Conservation (phyloP, 225 moss, liverwort and hornwort genomes). For the Lunularia cruciata region DNA sequence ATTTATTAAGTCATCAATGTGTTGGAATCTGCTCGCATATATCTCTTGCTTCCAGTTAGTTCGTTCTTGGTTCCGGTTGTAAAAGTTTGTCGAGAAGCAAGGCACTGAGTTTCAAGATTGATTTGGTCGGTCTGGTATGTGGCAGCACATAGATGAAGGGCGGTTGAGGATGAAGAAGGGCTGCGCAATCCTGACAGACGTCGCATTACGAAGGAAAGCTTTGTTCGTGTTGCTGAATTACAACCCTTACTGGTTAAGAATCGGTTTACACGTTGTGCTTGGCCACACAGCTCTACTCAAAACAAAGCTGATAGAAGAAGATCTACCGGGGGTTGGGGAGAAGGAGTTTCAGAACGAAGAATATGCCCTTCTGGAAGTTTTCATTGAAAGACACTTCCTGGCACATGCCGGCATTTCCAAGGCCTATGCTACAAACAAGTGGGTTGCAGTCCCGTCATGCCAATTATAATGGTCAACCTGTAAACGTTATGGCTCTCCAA, state of each 20-base stretch:
- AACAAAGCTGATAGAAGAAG: slow-evolving; percentile 25
- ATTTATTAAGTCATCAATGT: no score
- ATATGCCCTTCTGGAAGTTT: slow-evolving; percentile 58
- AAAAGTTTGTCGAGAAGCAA: no score
- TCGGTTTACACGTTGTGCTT: slow-evolving; percentile 69
- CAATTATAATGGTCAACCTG: no score
- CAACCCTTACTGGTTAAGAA: slow-evolving; percentile 66
- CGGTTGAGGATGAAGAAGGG: slow-evolving; percentile 80
- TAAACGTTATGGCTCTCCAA: no score
- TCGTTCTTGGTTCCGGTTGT: no score
- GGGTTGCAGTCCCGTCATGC: background rate
- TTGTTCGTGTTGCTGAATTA: slow-evolving; percentile 67
- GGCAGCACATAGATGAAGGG: slow-evolving; percentile 85
- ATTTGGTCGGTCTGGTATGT: background rate
- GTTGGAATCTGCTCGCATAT: no score
- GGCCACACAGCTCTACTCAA: slow-evolving; percentile 53
- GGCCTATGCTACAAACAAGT: slow-evolving; percentile 70
- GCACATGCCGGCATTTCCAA: slow-evolving; percentile 61
- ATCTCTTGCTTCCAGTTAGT: no score
- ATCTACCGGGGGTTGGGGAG: slow-evolving; percentile 25
- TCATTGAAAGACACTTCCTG: slow-evolving; percentile 70
- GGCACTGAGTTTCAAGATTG: no score
- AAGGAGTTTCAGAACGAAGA: slow-evolving; percentile 28
- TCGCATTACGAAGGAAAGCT: slow-evolving; percentile 72
- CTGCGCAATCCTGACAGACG: slow-evolving; percentile 60